Conservation (phyloP, 352 stramenopile genomes). For the Pythium graminicola region DNA sequence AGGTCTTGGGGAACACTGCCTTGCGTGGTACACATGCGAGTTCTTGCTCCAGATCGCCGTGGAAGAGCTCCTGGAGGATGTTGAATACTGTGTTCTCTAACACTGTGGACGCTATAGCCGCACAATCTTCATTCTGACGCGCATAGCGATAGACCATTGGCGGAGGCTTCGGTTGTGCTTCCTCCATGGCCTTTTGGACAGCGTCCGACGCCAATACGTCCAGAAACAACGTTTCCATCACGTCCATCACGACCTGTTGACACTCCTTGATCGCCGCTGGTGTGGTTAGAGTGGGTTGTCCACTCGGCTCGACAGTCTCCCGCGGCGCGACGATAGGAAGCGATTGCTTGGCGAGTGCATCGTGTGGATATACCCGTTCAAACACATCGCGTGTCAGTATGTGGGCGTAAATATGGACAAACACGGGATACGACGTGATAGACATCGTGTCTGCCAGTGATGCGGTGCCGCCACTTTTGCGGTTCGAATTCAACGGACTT, state of each 20-base stretch:
- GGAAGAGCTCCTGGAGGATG: conserved; percentile 77
- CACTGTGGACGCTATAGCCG: conserved; percentile 46
- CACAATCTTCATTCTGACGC: conserved; percentile 53
- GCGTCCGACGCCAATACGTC: conserved; percentile 49
- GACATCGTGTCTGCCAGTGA: background rate
- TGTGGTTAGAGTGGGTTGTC: background rate
- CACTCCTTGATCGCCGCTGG: conserved; percentile 17
- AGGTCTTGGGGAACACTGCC: conserved; percentile 34
- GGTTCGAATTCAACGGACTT: background rate
- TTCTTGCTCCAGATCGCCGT: conserved; percentile 65
- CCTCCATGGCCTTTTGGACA: conserved; percentile 39
- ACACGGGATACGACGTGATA: conserved; percentile 24
- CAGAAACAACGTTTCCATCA: conserved; percentile 53
- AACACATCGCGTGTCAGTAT: conserved; percentile 43
- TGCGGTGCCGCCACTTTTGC: background rate
- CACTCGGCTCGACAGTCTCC: background rate
- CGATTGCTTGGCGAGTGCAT: conserved; percentile 30
- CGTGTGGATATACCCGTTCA: conserved; percentile 40
- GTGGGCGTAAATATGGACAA: conserved; percentile 50
- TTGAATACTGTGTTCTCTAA: conserved; percentile 81
- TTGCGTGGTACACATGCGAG: conserved; percentile 61
- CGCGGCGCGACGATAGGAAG: conserved; percentile 14
- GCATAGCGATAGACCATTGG: conserved; percentile 23
- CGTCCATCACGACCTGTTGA: conserved; percentile 37
- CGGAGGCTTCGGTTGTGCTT: background rate